A percentile compares a stretch with the other conserved stretches of the same genome.
These are phyloP conservation scores for Trichoderma virens DNA, from an alignment of 495 filamentous ascomycete species.

Conservation along the genomic window DNA sequence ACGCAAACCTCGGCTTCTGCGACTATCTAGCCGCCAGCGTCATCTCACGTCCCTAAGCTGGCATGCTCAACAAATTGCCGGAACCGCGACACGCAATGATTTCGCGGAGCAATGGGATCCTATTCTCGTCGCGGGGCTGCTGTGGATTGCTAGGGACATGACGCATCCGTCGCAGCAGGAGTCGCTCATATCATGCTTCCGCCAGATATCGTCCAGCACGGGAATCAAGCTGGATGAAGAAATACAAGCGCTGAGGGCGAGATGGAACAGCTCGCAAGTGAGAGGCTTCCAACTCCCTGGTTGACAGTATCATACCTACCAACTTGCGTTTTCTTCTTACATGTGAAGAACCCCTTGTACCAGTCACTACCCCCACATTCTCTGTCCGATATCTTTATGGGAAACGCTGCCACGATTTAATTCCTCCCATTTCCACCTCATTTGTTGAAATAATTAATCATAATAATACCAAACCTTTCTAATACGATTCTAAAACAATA, in stretches of 20 bases:
- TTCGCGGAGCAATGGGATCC: constrained; percentile 4
- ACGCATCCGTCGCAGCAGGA: constrained; percentile 5
- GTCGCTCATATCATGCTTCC: background rate
- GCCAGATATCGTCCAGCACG: background rate
- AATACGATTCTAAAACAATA: background rate
- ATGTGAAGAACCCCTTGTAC: background rate
- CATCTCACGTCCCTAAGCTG: background rate
- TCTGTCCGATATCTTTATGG: no score
- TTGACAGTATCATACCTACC: background rate
- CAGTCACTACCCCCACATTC: background rate
- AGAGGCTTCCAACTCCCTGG: background rate
- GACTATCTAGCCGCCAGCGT: background rate
- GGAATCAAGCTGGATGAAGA: background rate
- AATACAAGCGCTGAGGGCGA: background rate
- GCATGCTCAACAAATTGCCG: background rate
- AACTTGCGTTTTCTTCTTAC: no score
- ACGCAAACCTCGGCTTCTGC: constrained; percentile 1
- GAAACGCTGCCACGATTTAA: no score
- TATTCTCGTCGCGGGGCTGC: background rate
- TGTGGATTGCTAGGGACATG: constrained; percentile 6
- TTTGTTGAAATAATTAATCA: no score
- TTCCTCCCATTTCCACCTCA: no score
- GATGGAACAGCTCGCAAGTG: background rate
- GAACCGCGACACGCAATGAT: background rate
- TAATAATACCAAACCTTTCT: background rate